Evolutionary conservation across 176 grass and related monocot species (phyloP), one percentile per base, ranked within the genome.

Genomic region (Zea luxurians): DNA sequence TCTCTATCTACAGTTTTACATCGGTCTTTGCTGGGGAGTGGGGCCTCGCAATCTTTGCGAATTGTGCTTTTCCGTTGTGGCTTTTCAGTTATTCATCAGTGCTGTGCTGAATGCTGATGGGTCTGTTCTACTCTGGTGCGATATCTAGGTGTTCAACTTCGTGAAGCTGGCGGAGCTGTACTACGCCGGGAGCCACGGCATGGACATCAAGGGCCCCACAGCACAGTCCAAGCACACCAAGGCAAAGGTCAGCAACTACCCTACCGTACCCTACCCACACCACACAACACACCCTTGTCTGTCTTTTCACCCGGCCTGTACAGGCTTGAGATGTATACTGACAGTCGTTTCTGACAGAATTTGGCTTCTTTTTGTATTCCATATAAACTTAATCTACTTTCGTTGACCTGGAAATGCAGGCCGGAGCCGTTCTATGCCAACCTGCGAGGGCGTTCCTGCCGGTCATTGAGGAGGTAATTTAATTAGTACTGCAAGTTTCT

Each of bases 171-270:
- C 68, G 2, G 86, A 91, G 63, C 53, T 94, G 37, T 94, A 91
- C 88, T 94, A 94, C 34, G 92, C 92, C 34, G 92, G 92, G 36
- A 94, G 92, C 80, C 92, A 94, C 16, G 92, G 92, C 52, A 94
- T 94, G 92, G 92, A 94, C 83, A 94, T 91, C 36, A 76, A 13
- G 49, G 92, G 88, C 4, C 92, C 92, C 11, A 79, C 76, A 0
- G 75, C 77, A 74, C 49, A 27, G 48, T 67, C 87, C 40, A 86
- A 87, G 59, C 78, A 87, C 60, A 66, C 36, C 20, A 73, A 83
- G 61, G 73, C 82, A 44, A 83, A 89, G 70, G 87, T 89, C 37
- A n/a, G 17, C 49, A 16, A 4, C 49, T 16, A 13, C 15, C 6
- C 0, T 16, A n/a, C n/a, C n/a, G n/a, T n/a, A n/a, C n/a, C n/a